Evolutionary conservation across 805 yeast genomes (phyloP).

Genomic region (Ogataea wickerhamii): DNA sequence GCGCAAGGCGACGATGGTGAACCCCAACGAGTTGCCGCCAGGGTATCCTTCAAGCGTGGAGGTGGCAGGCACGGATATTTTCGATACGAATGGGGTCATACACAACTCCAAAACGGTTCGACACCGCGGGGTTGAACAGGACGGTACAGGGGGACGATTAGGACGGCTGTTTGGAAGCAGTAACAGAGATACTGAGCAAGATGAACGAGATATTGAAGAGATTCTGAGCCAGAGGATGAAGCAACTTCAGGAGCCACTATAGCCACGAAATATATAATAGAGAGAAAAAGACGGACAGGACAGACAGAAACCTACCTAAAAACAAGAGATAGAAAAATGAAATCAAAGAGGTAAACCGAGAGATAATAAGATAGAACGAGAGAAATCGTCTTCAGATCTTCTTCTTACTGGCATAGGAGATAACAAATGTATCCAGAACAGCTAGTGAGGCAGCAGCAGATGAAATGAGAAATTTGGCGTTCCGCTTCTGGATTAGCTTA

Average conservation of each 20-base stretch:
- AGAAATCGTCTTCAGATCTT: slow-evolving; percentile 4
- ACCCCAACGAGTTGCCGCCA: slow-evolving; percentile 49
- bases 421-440: slow-evolving; percentile 17
- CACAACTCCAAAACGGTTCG: slow-evolving; percentile 42
- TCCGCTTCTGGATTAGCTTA: slow-evolving; percentile 10
- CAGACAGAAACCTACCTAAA: background rate
- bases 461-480: slow-evolving; percentile 8
- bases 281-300: background rate
- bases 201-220: slow-evolving; percentile 53
- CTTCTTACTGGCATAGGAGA: slow-evolving; percentile 17
- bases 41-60: slow-evolving; percentile 38
- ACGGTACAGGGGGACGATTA: background rate
- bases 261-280: background rate
- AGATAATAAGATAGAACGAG: background rate
- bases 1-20: slow-evolving; percentile 46
- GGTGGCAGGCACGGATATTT: slow-evolving; percentile 33
- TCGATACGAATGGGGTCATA: slow-evolving; percentile 41
- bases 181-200: slow-evolving; percentile 32
- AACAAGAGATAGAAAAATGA: background rate
- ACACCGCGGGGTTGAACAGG: slow-evolving; percentile 26
- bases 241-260: slow-evolving; percentile 21
- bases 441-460: slow-evolving; percentile 15
- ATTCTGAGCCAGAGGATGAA: slow-evolving; percentile 35
- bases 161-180: slow-evolving; percentile 34
- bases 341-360: background rate